These are phyloP conservation scores for Asterochloris sp. DNA, from an alignment of 139 green algal species.

Conservation along the genomic window DNA sequence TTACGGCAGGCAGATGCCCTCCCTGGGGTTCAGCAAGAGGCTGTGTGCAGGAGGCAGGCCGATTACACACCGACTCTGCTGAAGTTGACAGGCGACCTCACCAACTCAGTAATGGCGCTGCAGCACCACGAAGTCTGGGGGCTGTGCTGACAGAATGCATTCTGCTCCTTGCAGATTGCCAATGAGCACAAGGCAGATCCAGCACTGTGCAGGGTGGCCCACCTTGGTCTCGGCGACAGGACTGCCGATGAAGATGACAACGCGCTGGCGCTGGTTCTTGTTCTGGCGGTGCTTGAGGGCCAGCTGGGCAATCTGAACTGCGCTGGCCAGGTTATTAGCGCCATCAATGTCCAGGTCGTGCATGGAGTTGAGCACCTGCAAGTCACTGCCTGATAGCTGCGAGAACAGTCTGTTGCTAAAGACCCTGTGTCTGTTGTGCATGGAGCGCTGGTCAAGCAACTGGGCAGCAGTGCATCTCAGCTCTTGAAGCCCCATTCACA, in stretches of 20 bases:
- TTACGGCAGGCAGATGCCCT: no score
- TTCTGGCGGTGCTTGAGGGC: constrained; percentile 98
- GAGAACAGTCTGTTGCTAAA: neutral
- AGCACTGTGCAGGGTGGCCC: neutral
- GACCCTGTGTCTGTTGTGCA: constrained; percentile 44
- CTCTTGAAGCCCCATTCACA: no score
- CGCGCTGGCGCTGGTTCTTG: constrained; percentile 98
- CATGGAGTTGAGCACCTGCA: constrained; percentile 16
- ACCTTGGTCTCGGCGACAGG: constrained; percentile 85
- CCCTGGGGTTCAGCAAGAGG: no score
- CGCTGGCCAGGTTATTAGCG: constrained; percentile 71
- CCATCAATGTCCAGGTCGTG: constrained; percentile 82
- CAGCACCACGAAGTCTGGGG: no score
- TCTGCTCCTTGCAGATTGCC: neutral
- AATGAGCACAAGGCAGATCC: neutral
- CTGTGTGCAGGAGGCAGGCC: no score
- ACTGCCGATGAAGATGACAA: constrained; percentile 95
- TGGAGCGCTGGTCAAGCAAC: constrained; percentile 23
- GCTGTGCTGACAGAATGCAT: neutral
- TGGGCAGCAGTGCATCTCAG: no score
- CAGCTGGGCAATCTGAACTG: constrained; percentile 96
- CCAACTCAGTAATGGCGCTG: no score
- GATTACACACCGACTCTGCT: no score
- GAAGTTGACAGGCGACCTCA: no score
- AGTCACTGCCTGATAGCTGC: no score